A percentile compares a stretch with the other conserved stretches of the same genome.
Conservation (phyloP, 495 filamentous ascomycete species). For the Aspergillus bertholletiae region DNA sequence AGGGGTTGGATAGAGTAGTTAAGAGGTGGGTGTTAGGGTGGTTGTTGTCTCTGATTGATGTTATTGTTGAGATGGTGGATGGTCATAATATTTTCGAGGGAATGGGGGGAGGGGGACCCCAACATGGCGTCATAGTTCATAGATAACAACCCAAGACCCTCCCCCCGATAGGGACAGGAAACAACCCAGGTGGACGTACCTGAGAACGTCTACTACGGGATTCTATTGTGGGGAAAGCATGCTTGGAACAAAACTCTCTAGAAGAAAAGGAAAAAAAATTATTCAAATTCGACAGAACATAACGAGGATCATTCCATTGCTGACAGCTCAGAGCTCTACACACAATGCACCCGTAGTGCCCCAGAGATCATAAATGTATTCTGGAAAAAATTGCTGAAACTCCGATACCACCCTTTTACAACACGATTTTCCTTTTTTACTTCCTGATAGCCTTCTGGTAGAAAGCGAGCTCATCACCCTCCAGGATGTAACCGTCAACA, state of each 20-base stretch:
- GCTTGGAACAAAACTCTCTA: background rate
- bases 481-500: constrained; percentile 94
- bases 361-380: constrained; percentile 40
- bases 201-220: too few species aligned
- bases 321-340: constrained; percentile 44
- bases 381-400: constrained; percentile 45
- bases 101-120: too few species aligned
- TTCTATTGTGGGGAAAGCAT: too few species aligned
- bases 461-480: constrained; percentile 99
- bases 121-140: too few species aligned
- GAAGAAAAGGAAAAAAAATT: constrained; percentile 3
- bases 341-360: constrained; percentile 40
- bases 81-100: too few species aligned
- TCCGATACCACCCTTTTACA: constrained; percentile 44
- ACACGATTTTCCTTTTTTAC: constrained; percentile 55
- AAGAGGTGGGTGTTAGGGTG: too few species aligned
- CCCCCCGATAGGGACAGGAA: background rate
- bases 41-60: too few species aligned
- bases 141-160: too few species aligned
- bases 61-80: too few species aligned
- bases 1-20: too few species aligned
- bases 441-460: constrained; percentile 98
- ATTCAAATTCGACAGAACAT: constrained; percentile 12
- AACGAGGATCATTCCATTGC: constrained; percentile 35
- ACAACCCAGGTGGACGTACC: background rate